Conservation (phyloP, 768 basidiomycete species). For the Lyophyllum decastes region DNA sequence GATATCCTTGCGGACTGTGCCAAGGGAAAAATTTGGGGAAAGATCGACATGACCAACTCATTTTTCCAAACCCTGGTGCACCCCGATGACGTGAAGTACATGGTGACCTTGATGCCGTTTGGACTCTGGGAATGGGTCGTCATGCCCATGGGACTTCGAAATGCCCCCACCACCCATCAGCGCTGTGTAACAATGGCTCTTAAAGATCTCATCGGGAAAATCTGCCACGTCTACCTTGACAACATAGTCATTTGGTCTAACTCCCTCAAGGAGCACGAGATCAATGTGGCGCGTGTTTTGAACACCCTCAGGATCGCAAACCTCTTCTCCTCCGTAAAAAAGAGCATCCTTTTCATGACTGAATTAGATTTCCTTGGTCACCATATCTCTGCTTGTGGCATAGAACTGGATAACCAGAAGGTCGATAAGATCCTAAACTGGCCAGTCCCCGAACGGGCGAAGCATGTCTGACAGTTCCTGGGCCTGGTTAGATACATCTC, state of each 20-base stretch:
- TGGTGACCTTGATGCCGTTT: background rate
- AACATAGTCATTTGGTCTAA: background rate
- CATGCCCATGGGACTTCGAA: background rate
- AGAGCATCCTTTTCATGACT: background rate
- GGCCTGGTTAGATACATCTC: slow-evolving; percentile 20
- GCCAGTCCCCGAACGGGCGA: slow-evolving; percentile 14
- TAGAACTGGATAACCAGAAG: slow-evolving; percentile 23
- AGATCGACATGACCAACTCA: background rate
- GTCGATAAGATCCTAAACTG: slow-evolving; percentile 27
- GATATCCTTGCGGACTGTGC: background rate
- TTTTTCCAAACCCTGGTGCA: background rate
- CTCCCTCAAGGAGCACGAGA: background rate
- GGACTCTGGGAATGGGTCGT: background rate
- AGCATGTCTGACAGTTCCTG: slow-evolving; percentile 16
- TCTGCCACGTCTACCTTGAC: background rate
- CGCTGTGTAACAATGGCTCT: background rate
- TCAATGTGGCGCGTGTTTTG: background rate
- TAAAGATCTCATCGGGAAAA: background rate
- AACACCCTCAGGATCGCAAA: background rate
- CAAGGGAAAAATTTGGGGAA: background rate
- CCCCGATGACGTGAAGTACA: background rate
- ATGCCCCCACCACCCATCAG: background rate
- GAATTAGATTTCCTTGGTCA: slow-evolving; percentile 35
- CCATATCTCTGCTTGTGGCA: slow-evolving; percentile 34
- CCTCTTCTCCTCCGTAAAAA: background rate